Base-by-base conservation (phyloP, 345 rosid species). In the Acer saccharum region DNA sequence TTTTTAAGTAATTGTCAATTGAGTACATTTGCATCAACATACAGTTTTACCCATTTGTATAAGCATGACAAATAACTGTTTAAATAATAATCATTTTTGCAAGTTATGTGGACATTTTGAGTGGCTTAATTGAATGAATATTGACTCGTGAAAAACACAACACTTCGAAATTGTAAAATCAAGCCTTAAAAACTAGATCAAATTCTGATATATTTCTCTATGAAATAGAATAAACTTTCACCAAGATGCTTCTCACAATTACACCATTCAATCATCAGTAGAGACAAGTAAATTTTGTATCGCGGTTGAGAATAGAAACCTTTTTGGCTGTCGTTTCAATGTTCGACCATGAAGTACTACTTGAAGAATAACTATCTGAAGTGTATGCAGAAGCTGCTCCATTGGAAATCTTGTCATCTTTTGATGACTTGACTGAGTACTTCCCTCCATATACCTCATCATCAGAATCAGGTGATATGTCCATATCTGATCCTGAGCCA, bases 401-500 rank as follows among this genome's bases (percentile, higher is more conserved):
- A 84, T 39, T 72, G 69, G 61, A 75, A 80, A 61, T 67, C 78
- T 78, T 81, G 58, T 82, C 84, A 86, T 91, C 91, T 77, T 79
- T 94, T 52, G 94, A 91, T 3, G 84, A 87, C 68, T 87, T 89
- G 39, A 87, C 83, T 0, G 91, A 86, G 76, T 81, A 81, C 8
- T 72, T 80, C 63, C 81, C 78, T 25, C 85, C 81, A 80, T 72
- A 80, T 21, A 76, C 80, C 61, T 86, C 90, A 71, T 95, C 97
- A 65, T 90, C 95, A 0, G 94, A 90, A 77, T 89, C 89, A 39
- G 92, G 83, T 16, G 85, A 63, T 79, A 78, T 85, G 70, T 89
- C 92, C 88, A 87, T 90, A 70, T 93, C 95, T 20, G 98, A 91
- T 65, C 80, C 91, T 3, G 89, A 85, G 20, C 83, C 82, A 80